Evolutionary conservation across 2,329 filamentous ascomycete genomes (phyloP), one percentile per base, ranked within the genome.

Genomic region (Nannizzia gypsea): DNA sequence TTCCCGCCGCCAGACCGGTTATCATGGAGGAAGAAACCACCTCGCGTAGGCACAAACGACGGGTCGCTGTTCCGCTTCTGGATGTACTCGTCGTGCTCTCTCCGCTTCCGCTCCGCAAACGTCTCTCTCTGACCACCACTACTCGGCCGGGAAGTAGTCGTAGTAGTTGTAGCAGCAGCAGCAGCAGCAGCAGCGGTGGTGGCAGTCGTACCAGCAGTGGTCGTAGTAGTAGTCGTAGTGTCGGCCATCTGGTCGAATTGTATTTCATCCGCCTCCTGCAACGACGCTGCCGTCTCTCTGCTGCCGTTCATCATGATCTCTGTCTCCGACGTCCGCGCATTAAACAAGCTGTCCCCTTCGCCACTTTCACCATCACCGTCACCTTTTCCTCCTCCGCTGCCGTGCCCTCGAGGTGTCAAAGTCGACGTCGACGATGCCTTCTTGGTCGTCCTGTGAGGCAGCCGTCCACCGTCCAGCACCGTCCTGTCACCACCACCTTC

Each of bases 11-110:
- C 24, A 42, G 56, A 58, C 69, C 93, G 89, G 40, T 93, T 89
- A 24, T 97, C 93, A 73, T 97, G 92, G 83, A 97, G 90, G 77
- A 96, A 97, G 78, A 97, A 97, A 63, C 89, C 87, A 61, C 93
- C 93, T 65, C 92, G 81, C 69, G 95, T 96, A 59, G 93, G 92
- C 59, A 96, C 92, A 74, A 96, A 96, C 9, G 91, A 85, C 38
- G 92, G 92, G 72, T 96, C 90, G 67, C 89, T 85, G 70, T 95
- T 90, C 66, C 89, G 83, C 72, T 89, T 89, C 75, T 87, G 89
- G 75, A 87, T 85, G 76, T 95, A 95, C 69, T 95, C 89, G 64
- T 96, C 90, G 68, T 95, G 89, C 69, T 96, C 91, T 66, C 88
- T 85, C 64, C 88, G 84, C 72, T 88, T 85, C 65, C 84, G 81